Evolutionary conservation across 2,329 filamentous ascomycete species (phyloP).

Genomic region (Lanzia echinophila): DNA sequence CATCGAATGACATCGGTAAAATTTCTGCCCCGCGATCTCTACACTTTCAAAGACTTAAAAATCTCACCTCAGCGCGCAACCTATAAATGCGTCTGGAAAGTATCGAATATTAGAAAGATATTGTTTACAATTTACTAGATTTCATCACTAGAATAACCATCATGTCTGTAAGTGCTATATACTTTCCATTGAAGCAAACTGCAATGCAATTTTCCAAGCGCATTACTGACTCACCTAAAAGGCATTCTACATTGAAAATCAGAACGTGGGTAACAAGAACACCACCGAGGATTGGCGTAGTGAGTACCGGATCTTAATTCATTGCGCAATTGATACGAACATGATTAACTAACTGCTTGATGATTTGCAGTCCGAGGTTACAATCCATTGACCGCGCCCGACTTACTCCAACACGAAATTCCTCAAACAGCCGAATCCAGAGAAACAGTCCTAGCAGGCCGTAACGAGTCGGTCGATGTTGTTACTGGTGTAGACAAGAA

Average conservation of each 20-base stretch:
- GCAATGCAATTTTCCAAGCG: neutral
- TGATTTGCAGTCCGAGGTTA: conserved; percentile 48
- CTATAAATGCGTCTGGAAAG: too few relatives aligned
- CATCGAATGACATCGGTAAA: conserved; percentile 7
- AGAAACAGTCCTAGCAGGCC: conserved; percentile 52
- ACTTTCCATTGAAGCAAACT: neutral
- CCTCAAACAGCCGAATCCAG: conserved; percentile 40
- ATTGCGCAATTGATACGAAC: neutral
- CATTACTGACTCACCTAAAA: conserved; percentile 31
- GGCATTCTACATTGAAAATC: conserved; percentile 70
- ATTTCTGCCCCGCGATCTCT: conserved; percentile 3
- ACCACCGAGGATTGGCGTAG: conserved; percentile 78
- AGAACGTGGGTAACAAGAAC: conserved; percentile 67
- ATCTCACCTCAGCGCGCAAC: conserved; percentile 3
- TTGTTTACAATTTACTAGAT: too few relatives aligned
- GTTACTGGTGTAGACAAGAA: conserved; percentile 60
- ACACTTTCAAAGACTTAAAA: neutral
- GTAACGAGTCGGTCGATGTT: conserved; percentile 59
- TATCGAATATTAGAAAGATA: too few relatives aligned
- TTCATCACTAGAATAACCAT: neutral
- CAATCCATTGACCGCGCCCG: conserved; percentile 87
- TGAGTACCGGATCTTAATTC: conserved; percentile 39
- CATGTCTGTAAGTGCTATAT: conserved; percentile 8
- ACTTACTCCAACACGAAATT: conserved; percentile 93
- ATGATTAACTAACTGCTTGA: neutral